phyloP scores from a whole-genome alignment of 225 moss, liverwort and hornwort genomes.

The Rhytidiadelphus loreus region DNA sequence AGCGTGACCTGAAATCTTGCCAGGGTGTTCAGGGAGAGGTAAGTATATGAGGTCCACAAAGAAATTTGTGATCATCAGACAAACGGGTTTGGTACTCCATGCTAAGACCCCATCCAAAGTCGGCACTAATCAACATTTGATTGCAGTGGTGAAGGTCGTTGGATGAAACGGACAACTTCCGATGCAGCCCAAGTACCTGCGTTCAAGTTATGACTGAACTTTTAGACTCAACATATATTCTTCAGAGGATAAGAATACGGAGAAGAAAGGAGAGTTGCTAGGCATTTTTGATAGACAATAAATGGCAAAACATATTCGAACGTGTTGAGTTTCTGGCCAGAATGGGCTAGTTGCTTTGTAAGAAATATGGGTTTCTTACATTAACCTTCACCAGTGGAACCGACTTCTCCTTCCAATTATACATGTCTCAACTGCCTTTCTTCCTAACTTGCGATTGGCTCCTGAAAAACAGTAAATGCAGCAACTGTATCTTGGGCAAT shows the following conservation, averaged over 20 bases:
- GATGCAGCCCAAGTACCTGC: background rate
- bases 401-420: background rate
- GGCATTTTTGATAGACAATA: background rate
- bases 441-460: background rate
- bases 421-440: background rate
- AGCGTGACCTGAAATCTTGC: background rate
- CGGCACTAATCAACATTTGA: background rate
- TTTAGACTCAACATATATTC: background rate
- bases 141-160: background rate
- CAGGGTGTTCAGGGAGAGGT: background rate
- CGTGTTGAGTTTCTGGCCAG: background rate
- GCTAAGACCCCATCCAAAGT: background rate
- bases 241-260: background rate
- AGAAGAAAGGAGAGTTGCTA: background rate
- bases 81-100: background rate
- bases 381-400: background rate
- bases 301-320: background rate
- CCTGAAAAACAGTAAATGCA: background rate
- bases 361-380: background rate
- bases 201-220: background rate
- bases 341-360: background rate
- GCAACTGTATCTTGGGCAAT: background rate
- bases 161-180: background rate
- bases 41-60: background rate
- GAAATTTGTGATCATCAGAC: background rate